Conservation (phyloP, 257 asterid genomes). For the Salvia hispanica region DNA sequence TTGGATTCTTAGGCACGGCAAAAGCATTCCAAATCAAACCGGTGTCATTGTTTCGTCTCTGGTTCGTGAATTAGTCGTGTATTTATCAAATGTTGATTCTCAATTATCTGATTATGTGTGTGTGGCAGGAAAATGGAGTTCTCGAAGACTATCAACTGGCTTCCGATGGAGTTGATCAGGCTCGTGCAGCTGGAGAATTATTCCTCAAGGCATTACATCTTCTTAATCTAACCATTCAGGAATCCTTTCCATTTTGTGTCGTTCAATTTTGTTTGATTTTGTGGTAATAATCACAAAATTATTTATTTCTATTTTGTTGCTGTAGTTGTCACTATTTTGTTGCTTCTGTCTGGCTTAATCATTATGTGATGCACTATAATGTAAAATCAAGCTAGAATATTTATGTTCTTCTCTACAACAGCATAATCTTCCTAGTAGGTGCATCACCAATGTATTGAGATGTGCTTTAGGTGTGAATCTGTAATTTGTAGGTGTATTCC, state of each 20-base stretch:
- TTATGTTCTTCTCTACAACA: background rate
- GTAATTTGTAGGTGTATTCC: background rate
- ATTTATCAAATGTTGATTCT: background rate
- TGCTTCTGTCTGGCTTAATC: background rate
- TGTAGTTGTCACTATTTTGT: background rate
- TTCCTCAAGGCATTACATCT: slow-evolving; percentile 57
- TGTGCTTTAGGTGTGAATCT: background rate
- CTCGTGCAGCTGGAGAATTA: slow-evolving; percentile 71
- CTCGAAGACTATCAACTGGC: slow-evolving; percentile 79
- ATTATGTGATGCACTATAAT: background rate
- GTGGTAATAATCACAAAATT: background rate
- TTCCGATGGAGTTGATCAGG: slow-evolving; percentile 81
- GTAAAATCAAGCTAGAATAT: slow-evolving; percentile 9
- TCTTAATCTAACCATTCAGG: background rate
- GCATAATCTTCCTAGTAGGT: background rate
- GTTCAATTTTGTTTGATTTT: background rate
- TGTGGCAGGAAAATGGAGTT: slow-evolving; percentile 73
- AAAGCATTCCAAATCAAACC: slow-evolving; percentile 83
- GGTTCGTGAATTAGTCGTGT: slow-evolving; percentile 36
- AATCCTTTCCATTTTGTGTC: background rate
- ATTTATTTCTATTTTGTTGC: background rate
- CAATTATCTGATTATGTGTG: background rate
- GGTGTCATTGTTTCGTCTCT: slow-evolving; percentile 82
- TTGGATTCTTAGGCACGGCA: slow-evolving; percentile 92
- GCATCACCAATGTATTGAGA: background rate